Conservation (phyloP, 257 asterid species). For the Misopates orontium region DNA sequence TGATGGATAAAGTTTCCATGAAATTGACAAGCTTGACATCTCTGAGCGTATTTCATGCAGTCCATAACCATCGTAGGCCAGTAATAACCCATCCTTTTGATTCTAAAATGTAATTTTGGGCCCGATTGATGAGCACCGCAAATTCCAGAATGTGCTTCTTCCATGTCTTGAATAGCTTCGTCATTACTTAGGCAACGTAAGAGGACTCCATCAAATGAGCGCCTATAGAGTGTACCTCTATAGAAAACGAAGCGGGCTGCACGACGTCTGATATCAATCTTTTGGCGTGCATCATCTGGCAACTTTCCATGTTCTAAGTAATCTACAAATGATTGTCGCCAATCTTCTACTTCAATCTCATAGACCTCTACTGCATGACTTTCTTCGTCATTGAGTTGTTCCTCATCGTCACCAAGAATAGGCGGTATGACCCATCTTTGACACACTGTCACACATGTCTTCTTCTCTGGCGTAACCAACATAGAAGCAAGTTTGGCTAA, state of each 20-base stretch:
- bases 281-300: neutral
- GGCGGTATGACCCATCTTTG: neutral
- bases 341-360: neutral
- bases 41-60: too few species aligned
- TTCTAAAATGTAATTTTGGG: too few species aligned
- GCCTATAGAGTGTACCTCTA: neutral
- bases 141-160: too few species aligned
- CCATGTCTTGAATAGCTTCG: too few species aligned
- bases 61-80: too few species aligned
- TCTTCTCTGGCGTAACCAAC: too few species aligned
- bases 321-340: neutral
- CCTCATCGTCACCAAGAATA: neutral
- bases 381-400: neutral
- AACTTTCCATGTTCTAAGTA: neutral
- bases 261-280: neutral
- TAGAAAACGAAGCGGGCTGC: neutral
- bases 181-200: neutral
- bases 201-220: too few species aligned
- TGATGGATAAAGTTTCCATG: too few species aligned
- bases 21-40: too few species aligned
- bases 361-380: neutral
- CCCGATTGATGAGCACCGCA: too few species aligned
- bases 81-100: too few species aligned
- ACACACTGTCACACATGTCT: neutral
- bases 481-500: neutral